Base-by-base conservation (phyloP, 1,284 basidiomycete species). In the Rhodotorula sp. region DNA sequence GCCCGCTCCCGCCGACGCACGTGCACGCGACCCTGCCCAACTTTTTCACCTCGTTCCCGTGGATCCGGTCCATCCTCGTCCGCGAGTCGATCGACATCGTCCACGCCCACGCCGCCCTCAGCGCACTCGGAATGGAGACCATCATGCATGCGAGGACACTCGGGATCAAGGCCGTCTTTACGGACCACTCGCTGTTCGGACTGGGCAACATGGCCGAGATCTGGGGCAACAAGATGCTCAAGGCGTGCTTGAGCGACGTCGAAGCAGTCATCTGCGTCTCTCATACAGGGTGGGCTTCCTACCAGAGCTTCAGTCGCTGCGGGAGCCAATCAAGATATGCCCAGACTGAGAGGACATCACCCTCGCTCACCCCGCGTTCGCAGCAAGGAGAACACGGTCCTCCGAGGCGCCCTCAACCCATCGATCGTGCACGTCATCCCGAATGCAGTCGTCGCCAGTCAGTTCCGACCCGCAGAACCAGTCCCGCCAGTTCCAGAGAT, bases 171-270 rank as follows among this genome's bases (percentile, higher is more conserved):
- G 92, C 92, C 0, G 91, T 97, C 15, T 97, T 99, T 81, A 98
- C 97, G 1, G 97, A 99, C 81, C 97, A 99, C 80, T 93, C 91
- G 77, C 83, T 99, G 34, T 99, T 98, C 78, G 94, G 93, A 0
- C 93, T 99, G 77, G 93, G 92, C 59, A 95, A 97, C 79, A 94
- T 94, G 23, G 93, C 93, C 0, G 94, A 93, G 78, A 95, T 99
- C 62, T 83, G 98, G 75, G 98, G 97, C 8, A 99, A 99, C 84
- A 99, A 99, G 81, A 86, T 99, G 52, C 84, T 99, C 43, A 90
- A 88, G 20, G 92, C 88, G 21, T 90, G 90, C 2, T 83, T 99
- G 77, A 87, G 89, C 73, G 95, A 96, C 80, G 91, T 95, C 0
- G 96, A 98, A 75, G 92, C 90, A 0, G 92, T 92, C 0, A 94